Conservation (phyloP, 2,329 filamentous ascomycete species). For the Phaeoacremonium minimum region DNA sequence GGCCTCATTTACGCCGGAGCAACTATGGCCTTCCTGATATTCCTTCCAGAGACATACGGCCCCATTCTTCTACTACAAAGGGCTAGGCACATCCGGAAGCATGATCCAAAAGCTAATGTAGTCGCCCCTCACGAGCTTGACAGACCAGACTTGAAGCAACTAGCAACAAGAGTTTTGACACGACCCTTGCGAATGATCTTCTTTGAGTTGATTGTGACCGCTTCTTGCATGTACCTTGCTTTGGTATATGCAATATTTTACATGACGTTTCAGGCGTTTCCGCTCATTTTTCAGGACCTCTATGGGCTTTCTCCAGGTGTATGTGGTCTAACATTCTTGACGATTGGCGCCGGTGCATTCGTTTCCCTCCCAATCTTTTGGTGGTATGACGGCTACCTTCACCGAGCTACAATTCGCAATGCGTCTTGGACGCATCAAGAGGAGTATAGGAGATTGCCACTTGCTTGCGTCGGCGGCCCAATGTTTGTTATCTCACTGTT, state of each 20-base stretch:
- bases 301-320: conserved; percentile 62
- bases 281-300: conserved; percentile 60
- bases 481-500: conserved; percentile 53
- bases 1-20: conserved; percentile 62
- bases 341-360: conserved; percentile 60
- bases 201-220: conserved; percentile 69
- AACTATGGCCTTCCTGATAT: conserved; percentile 55
- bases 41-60: conserved; percentile 62
- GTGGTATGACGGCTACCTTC: conserved; percentile 58
- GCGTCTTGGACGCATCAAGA: conserved; percentile 57
- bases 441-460: conserved; percentile 65
- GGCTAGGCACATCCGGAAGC: conserved; percentile 52
- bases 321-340: conserved; percentile 64
- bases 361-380: conserved; percentile 59
- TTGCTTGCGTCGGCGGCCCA: conserved; percentile 68
- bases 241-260: conserved; percentile 63
- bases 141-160: conserved; percentile 49
- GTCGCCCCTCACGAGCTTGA: conserved; percentile 62
- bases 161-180: conserved; percentile 66
- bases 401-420: conserved; percentile 40
- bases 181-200: conserved; percentile 68
- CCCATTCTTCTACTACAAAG: conserved; percentile 53
- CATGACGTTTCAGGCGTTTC: conserved; percentile 75
- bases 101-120: conserved; percentile 45
- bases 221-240: conserved; percentile 66